These are phyloP conservation scores for Sphaerulina musiva DNA, from an alignment of 2,329 filamentous ascomycete species.

Conservation along the genomic window DNA sequence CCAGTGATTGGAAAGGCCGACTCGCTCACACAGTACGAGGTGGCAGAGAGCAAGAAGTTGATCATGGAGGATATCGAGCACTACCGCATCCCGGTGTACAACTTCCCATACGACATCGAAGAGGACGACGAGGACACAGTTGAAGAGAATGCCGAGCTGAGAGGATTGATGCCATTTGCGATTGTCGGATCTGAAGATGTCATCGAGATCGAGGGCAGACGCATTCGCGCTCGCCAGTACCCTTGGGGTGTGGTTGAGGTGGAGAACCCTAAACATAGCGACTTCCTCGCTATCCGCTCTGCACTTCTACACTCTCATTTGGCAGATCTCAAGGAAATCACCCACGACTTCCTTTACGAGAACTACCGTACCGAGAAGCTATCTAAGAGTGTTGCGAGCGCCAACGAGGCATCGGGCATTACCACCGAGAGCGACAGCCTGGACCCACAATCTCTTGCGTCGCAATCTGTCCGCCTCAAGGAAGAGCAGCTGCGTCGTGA, in stretches of 20 bases:
- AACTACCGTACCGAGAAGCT: conserved; percentile 99
- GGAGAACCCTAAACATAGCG: conserved; percentile 96
- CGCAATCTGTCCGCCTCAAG: conserved; percentile 96
- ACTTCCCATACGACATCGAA: conserved; percentile 99
- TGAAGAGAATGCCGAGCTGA: conserved; percentile 95
- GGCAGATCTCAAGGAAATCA: conserved; percentile 98
- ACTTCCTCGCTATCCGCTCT: conserved; percentile 95
- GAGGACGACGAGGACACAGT: conserved; percentile 99
- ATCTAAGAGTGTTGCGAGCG: conserved; percentile 85
- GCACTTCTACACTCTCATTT: conserved; percentile 96
- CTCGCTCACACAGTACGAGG: conserved; percentile 88
- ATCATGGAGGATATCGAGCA: conserved; percentile 99
- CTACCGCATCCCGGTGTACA: conserved; percentile 98
- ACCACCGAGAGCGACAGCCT: conserved; percentile 54
- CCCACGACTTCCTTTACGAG: conserved; percentile 98
- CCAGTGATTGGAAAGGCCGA: conserved; percentile 98
- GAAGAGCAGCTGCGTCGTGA: conserved; percentile 98
- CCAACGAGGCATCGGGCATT: conserved; percentile 53
- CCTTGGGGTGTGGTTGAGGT: conserved; percentile 99
- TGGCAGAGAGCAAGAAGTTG: conserved; percentile 98
- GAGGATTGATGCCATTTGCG: conserved; percentile 96
- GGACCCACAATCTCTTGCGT: conserved; percentile 95
- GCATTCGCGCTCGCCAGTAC: conserved; percentile 92
- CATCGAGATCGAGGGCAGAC: conserved; percentile 86
- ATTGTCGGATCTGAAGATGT: conserved; percentile 97